phyloP scores from a whole-genome alignment of 164 flowering plant species.

The Taxillus chinensis region DNA sequence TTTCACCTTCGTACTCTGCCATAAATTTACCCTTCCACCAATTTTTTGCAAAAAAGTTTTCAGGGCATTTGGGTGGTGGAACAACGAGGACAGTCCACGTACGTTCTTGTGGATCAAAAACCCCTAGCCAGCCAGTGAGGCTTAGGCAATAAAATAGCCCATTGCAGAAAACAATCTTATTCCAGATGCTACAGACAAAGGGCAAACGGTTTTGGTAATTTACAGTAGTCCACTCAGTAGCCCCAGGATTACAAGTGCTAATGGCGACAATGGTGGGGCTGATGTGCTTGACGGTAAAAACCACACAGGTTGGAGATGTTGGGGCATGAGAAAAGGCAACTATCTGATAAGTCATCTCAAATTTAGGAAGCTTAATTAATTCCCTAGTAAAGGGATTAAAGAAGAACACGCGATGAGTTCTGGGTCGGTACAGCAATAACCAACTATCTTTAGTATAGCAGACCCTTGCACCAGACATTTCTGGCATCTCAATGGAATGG shows the following conservation, averaged over 20 bases:
- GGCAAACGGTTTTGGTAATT: constrained; percentile 43
- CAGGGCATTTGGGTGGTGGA: constrained; percentile 42
- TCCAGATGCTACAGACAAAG: constrained; percentile 50
- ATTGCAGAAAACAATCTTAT: constrained; percentile 45
- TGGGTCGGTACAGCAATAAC: constrained; percentile 36
- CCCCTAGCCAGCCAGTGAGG: constrained; percentile 48
- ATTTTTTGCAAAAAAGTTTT: constrained; percentile 34
- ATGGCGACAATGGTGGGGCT: constrained; percentile 37
- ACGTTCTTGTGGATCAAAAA: constrained; percentile 31
- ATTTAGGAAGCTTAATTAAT: constrained; percentile 34
- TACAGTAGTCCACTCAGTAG: constrained; percentile 36
- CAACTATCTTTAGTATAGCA: constrained; percentile 54
- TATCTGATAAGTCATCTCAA: constrained; percentile 32
- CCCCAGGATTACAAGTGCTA: constrained; percentile 48
- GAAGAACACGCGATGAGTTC: constrained; percentile 31
- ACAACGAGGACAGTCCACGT: constrained; percentile 41
- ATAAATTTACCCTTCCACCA: constrained; percentile 57
- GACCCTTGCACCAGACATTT: constrained; percentile 34
- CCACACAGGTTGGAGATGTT: constrained; percentile 33
- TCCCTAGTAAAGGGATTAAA: constrained; percentile 44
- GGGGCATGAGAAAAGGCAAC: constrained; percentile 58
- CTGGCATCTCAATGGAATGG: constrained; percentile 33
- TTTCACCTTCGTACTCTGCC: constrained; percentile 47
- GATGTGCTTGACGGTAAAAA: constrained; percentile 36
- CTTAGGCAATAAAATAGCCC: constrained; percentile 43